Evolutionary conservation across 805 yeast species (phyloP), one percentile per base, ranked within the genome.

Genomic region (Teunomyces kruisii): DNA sequence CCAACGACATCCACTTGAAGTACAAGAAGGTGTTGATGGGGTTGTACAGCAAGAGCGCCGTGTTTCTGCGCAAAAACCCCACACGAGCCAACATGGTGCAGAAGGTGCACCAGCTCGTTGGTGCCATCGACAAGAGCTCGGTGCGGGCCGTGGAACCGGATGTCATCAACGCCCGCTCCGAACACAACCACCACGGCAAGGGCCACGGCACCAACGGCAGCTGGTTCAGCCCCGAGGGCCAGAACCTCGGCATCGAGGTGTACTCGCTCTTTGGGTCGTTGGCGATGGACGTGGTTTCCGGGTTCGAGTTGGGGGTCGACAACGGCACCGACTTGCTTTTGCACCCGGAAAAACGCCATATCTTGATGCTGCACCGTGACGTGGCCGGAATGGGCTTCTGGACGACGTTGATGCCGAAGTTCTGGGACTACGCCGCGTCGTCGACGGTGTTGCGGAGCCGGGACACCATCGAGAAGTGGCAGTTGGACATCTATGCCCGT

Each of bases 221-320:
- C n/a, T 70, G 75, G 75, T 61, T 67, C 44, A 58, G 59, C 32
- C 48, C 51, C 9, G 47, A 44, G 40, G 17, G 44, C 1, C 37
- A 55, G 8, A 63, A 75, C 27, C 54, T 83, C 32, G 73, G 72
- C 10, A 65, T 71, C 32, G 85, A 84, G 41, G 83, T 79, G 2
- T 81, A 79, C 53, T 70, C 78, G 14, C 58, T 85, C n/a, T 84
- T 84, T 69, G 82, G 81, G n/a, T 66, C 83, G 13, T 67, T 85
- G 55, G 90, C 91, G 4, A 78, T 85, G 81, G 90, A 84, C 54
- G 83, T 80, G 3, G 80, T 84, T 1, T 74, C 83, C 1, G 74
- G 76, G 15, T 81, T 83, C 55, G 80, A 80, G 45, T 71, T 82
- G 47, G 91, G 91, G 0, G 50, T 58, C 0, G 61, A 66, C 7